Evolutionary conservation across 1,139 yeast genomes (phyloP).

Genomic region (Scheffersomyces illinoinensis): DNA sequence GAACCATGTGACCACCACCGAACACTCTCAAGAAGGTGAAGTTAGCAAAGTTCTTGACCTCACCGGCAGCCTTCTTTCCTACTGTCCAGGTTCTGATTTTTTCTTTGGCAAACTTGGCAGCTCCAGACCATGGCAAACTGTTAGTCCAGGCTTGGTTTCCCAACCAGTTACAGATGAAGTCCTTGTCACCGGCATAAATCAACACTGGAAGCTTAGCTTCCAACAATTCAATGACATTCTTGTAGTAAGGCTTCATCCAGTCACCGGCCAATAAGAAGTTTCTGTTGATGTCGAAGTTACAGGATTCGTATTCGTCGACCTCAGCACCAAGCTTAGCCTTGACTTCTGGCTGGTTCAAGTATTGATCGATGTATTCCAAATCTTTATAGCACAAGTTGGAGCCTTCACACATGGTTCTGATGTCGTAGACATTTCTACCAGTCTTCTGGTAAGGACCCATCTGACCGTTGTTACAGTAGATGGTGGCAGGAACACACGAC

Average conservation of each 20-base stretch:
- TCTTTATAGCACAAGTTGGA: slow-evolving; percentile 72
- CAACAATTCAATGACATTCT: slow-evolving; percentile 60
- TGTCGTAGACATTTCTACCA: slow-evolving; percentile 92
- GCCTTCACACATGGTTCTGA: slow-evolving; percentile 81
- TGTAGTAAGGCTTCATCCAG: slow-evolving; percentile 86
- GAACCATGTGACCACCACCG: slow-evolving; percentile 55
- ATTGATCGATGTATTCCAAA: slow-evolving; percentile 64
- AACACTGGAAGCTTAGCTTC: slow-evolving; percentile 66
- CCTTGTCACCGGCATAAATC: slow-evolving; percentile 85
- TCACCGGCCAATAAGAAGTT: slow-evolving; percentile 86
- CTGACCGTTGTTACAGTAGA: slow-evolving; percentile 87
- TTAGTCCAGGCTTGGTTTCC: slow-evolving; percentile 86
- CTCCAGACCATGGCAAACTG: slow-evolving; percentile 64
- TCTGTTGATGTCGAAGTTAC: slow-evolving; percentile 83
- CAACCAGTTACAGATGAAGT: slow-evolving; percentile 84
- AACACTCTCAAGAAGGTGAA: slow-evolving; percentile 49
- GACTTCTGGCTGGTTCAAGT: slow-evolving; percentile 67
- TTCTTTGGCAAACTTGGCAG: slow-evolving; percentile 46
- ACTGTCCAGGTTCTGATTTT: slow-evolving; percentile 44
- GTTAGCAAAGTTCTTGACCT: slow-evolving; percentile 46
- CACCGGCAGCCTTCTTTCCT: slow-evolving; percentile 43
- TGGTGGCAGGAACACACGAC: slow-evolving; percentile 91
- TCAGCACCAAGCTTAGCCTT: slow-evolving; percentile 90
- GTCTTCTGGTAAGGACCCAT: slow-evolving; percentile 87
- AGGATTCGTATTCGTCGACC: slow-evolving; percentile 77